Evolutionary conservation across 768 basidiomycete genomes (phyloP), one percentile per base, ranked within the genome.

Genomic region (Amanita subjunquillea): DNA sequence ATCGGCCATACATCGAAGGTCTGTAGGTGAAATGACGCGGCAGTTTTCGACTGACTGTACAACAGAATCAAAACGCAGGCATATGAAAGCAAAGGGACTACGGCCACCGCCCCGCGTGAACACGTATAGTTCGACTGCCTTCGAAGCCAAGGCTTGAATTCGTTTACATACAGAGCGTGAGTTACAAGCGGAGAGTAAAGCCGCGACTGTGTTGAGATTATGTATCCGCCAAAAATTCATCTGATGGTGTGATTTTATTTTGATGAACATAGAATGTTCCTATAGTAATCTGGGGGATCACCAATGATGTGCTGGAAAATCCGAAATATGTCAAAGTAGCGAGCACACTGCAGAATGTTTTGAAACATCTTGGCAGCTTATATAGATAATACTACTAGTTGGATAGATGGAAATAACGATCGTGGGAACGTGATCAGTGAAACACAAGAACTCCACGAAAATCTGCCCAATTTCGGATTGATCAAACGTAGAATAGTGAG

Each of bases 1-100:
- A 94, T 66, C 70, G 69, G 57, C 75, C 75, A 12, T 84, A 87
- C 60, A 82, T 97, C 54, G 76, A 88, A 69, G 90, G 92, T 91
- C 59, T 57, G 85, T 70, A 29, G 42, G 55, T 25, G 20, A 42
- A 8, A 23, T 29, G 8, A 23, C 8, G 4, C 36, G 3, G 15
- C 7, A 29, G 4, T 9, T 23, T 22, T 22, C 12, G 20, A 34
- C 30, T 51, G 10, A 51, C 41, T 6, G 4, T 20, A 7, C 25
- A 15, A 53, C 64, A 89, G 87, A 85, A 69, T 77, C 80, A 1
- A 87, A 83, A 67, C 80, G 87, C 59, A 79, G 76, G 61, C 78
- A 78, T 54, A 80, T 87, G 77, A 90, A 85, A 61, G 81, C 80
- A 4, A 86, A 83, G 65, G 84, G 86, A 51, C 71, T 87, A 40